These are phyloP conservation scores for Xanthoconium purpureum DNA, from an alignment of 768 basidiomycete species.

Conservation along the genomic window DNA sequence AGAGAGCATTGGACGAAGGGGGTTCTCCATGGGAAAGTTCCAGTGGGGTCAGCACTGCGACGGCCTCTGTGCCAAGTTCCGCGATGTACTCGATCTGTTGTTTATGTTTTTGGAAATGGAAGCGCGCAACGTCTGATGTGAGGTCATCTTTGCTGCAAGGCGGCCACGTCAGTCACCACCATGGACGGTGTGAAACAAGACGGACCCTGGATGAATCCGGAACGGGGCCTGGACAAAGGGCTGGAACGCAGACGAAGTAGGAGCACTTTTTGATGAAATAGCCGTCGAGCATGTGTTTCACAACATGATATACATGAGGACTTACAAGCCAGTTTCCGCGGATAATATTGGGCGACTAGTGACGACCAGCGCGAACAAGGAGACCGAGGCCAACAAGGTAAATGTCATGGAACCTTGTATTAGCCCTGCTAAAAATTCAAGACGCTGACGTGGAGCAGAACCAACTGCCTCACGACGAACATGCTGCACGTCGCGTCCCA, in stretches of 20 bases:
- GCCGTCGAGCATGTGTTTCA: constrained; percentile 13
- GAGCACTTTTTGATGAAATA: constrained; percentile 9
- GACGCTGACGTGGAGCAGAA: constrained; percentile 15
- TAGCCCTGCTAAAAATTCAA: background rate
- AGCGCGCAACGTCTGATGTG: constrained; percentile 23
- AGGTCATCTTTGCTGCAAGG: constrained; percentile 17
- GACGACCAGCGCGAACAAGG: constrained; percentile 44
- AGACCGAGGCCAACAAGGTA: constrained; percentile 37
- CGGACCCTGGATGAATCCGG: constrained; percentile 36
- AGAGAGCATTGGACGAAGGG: constrained; percentile 19
- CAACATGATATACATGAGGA: constrained; percentile 11
- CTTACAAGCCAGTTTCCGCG: constrained; percentile 28
- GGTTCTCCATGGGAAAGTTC: constrained; percentile 8
- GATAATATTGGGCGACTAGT: constrained; percentile 38
- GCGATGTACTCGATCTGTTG: constrained; percentile 32
- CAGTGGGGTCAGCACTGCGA: constrained; percentile 32
- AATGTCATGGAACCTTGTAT: constrained; percentile 32
- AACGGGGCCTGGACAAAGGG: constrained; percentile 36
- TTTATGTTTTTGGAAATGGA: constrained; percentile 31
- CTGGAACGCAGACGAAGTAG: constrained; percentile 24
- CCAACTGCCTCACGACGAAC: constrained; percentile 24
- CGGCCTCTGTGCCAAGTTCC: constrained; percentile 24
- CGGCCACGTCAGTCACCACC: constrained; percentile 11
- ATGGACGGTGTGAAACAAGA: constrained; percentile 14
- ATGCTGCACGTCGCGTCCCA: constrained; percentile 21